Evolutionary conservation across 352 stramenopile genomes (phyloP).

Genomic region (Blastocystis sp.): DNA sequence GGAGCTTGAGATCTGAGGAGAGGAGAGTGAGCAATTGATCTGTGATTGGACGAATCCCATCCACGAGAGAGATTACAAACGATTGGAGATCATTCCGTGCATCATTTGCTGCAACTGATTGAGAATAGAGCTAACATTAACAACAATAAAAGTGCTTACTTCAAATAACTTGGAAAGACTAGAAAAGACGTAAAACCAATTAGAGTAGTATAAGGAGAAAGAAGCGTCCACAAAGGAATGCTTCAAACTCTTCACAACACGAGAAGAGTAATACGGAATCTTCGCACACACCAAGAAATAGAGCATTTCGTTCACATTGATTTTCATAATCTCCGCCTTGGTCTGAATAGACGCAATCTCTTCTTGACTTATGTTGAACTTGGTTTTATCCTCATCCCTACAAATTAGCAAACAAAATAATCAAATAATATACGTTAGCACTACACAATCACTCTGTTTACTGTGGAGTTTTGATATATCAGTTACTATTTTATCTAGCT

Average conservation of each 20-base stretch:
- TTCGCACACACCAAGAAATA: constrained; percentile 41
- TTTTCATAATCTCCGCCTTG: background rate
- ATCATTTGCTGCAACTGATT: background rate
- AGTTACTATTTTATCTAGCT: background rate
- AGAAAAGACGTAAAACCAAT: constrained; percentile 25
- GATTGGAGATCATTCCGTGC: background rate
- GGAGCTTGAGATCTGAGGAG: no score
- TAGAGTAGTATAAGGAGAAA: constrained; percentile 27
- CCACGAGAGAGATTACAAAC: background rate
- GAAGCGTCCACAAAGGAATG: constrained; percentile 34
- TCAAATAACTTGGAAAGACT: constrained; percentile 4
- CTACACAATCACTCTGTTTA: background rate
- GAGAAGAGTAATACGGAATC: constrained; percentile 23
- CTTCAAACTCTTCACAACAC: constrained; percentile 36
- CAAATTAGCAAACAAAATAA: background rate
- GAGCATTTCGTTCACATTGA: background rate
- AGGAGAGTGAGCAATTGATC: no score
- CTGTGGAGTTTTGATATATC: background rate
- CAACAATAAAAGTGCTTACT: background rate
- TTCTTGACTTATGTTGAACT: background rate
- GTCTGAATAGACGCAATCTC: background rate
- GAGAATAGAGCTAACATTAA: background rate
- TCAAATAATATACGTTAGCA: background rate
- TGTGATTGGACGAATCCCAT: no score
- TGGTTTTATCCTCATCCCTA: background rate